Evolutionary conservation across 331 rosid species (phyloP), one percentile per base, ranked within the genome.

Genomic region (Malus hybrid): DNA sequence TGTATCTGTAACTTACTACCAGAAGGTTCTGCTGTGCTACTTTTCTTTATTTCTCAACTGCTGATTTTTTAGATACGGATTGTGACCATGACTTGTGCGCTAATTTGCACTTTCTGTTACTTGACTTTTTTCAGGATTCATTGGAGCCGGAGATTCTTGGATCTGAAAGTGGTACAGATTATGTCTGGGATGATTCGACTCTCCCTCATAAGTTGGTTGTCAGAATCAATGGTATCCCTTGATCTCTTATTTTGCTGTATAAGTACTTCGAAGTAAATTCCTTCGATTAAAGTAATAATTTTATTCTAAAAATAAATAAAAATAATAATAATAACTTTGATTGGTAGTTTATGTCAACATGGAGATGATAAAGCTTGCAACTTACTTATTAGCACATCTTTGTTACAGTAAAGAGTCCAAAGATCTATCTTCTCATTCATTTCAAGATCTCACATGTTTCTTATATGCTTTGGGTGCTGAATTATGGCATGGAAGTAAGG

Each of bases 101-200:
- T 62, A 6, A 62, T 79, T 73, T 73, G 32, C 57, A 50, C 70
- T 70, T 79, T 67, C 30, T 76, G 63, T 73, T 61, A 34, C 73
- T 66, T 86, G 82, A 64, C 82, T 76, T 77, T 42, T 84, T 79
- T 58, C 88, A 93, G 98, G 97, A 80, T 78, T 85, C 82, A 6
- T 62, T 72, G 52, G 92, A 90, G 85, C 87, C 86, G 18, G 99
- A 94, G 81, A 83, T 94, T 84, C 93, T 94, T 77, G 89, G 91
- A 77, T 83, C 96, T 55, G 80, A 77, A 36, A 76, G 86, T 68
- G 82, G 80, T 60, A 86, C 85, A 66, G 89, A 92, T 87, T 94
- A 87, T 90, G 96, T 90, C 69, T 94, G 99, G 99, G 99, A 90
- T 90, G 96, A 94, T 81, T 56, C 87, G 70, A 92, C 95, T 78